These are phyloP conservation scores for Daldinia sp. DNA, from an alignment of 2,329 filamentous ascomycete species.

Conservation along the genomic window DNA sequence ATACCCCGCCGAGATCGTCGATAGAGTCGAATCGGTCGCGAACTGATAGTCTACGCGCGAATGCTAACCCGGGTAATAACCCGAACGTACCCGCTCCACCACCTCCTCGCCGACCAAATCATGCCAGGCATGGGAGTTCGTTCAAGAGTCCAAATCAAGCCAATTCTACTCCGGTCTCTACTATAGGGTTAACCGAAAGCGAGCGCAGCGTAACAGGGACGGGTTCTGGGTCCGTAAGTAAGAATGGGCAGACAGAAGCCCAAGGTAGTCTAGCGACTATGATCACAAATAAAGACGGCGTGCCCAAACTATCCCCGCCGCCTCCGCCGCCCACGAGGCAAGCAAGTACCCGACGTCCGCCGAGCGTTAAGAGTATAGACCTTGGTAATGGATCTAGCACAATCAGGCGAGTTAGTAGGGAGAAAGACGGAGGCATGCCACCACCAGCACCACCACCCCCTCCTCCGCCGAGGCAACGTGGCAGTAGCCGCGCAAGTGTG, in stretches of 20 bases:
- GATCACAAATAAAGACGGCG: constrained; percentile 43
- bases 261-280: constrained; percentile 32
- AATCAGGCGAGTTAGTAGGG: constrained; percentile 51
- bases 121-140: constrained; percentile 50
- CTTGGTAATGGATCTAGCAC: constrained; percentile 48
- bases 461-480: constrained; percentile 58
- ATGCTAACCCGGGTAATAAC: constrained; percentile 49
- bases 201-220: constrained; percentile 38
- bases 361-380: constrained; percentile 59
- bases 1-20: constrained; percentile 61
- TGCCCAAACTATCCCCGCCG: constrained; percentile 54
- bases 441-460: constrained; percentile 66
- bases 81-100: constrained; percentile 63
- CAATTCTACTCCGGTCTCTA: constrained; percentile 37
- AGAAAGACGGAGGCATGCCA: constrained; percentile 46
- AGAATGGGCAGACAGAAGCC: constrained; percentile 24
- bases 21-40: constrained; percentile 63
- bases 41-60: constrained; percentile 60
- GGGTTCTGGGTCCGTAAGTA: constrained; percentile 25
- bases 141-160: constrained; percentile 50
- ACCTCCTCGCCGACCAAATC: constrained; percentile 64
- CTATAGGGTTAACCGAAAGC: constrained; percentile 40
- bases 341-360: constrained; percentile 58
- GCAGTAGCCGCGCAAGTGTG: constrained; percentile 60
- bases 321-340: constrained; percentile 62